Evolutionary conservation across 148 eudicot species (phyloP).

Genomic region (Rhododendron mucronatum): DNA sequence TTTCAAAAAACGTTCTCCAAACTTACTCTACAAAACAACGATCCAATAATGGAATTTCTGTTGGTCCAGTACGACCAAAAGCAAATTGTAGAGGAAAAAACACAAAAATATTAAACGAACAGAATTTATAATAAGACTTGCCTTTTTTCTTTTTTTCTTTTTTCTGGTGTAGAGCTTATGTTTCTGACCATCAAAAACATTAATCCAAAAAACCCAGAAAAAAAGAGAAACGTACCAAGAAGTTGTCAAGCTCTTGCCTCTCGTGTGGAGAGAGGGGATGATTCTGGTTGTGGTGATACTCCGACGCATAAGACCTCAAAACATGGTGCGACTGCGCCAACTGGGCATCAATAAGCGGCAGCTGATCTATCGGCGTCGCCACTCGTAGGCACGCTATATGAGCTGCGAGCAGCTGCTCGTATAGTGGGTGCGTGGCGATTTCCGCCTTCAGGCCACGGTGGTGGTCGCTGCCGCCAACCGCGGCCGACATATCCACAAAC

Average conservation of each 20-base stretch:
- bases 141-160: background rate
- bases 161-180: background rate
- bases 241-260: constrained; percentile 85
- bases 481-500: constrained; percentile 19
- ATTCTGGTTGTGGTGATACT: constrained; percentile 29
- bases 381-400: constrained; percentile 85
- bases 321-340: constrained; percentile 62
- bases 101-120: background rate
- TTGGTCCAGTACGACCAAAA: background rate
- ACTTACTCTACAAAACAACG: background rate
- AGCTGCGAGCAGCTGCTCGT: constrained; percentile 78
- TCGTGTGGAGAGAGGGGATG: constrained; percentile 60
- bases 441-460: constrained; percentile 54
- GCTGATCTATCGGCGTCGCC: constrained; percentile 93
- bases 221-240: constrained; percentile 44
- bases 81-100: background rate
- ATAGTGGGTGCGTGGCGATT: constrained; percentile 69
- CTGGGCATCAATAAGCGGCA: constrained; percentile 78
- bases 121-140: background rate
- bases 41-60: background rate
- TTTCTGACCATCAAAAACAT: background rate
- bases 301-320: constrained; percentile 58
- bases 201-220: background rate
- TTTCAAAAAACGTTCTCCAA: background rate
- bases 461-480: constrained; percentile 25